These are phyloP conservation scores for Coniophora puteana DNA, from an alignment of 1,284 basidiomycete species.

Conservation along the genomic window DNA sequence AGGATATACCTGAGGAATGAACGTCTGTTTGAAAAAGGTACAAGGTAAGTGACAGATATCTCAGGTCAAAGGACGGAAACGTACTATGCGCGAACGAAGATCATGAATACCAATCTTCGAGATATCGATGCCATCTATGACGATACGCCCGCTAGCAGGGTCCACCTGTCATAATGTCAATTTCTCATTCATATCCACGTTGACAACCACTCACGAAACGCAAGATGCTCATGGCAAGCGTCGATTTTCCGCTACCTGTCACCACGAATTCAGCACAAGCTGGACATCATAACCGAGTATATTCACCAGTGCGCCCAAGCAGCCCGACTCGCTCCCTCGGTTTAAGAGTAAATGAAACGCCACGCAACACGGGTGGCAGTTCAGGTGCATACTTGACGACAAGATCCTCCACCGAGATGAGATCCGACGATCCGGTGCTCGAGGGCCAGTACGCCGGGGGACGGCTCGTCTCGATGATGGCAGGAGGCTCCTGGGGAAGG, in stretches of 20 bases:
- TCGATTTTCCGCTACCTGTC: slow-evolving; percentile 62
- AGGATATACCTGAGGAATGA: slow-evolving; percentile 63
- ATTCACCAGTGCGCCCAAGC: slow-evolving; percentile 64
- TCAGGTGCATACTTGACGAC: slow-evolving; percentile 83
- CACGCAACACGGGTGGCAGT: slow-evolving; percentile 77
- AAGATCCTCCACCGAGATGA: slow-evolving; percentile 69
- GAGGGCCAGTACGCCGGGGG: slow-evolving; percentile 89
- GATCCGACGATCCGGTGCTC: slow-evolving; percentile 46
- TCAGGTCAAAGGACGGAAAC: slow-evolving; percentile 15
- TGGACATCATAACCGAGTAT: slow-evolving; percentile 6
- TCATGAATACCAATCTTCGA: slow-evolving; percentile 80
- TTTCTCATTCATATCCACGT: slow-evolving; percentile 6
- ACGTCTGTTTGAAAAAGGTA: slow-evolving; percentile 41
- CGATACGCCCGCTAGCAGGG: slow-evolving; percentile 71
- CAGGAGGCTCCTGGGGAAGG: slow-evolving; percentile 82
- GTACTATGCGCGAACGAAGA: slow-evolving; percentile 62
- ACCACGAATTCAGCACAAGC: slow-evolving; percentile 9
- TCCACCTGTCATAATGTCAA: slow-evolving; percentile 51
- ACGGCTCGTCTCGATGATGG: slow-evolving; percentile 60
- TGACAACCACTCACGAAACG: slow-evolving; percentile 57
- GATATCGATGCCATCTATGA: slow-evolving; percentile 86
- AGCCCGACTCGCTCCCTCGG: slow-evolving; percentile 70
- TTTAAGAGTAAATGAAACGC: slow-evolving; percentile 64
- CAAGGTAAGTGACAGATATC: slow-evolving; percentile 4
- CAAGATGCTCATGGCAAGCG: slow-evolving; percentile 77